Conservation (phyloP, 2,329 filamentous ascomycete species). For the Myriosclerotinia duriaeana region DNA sequence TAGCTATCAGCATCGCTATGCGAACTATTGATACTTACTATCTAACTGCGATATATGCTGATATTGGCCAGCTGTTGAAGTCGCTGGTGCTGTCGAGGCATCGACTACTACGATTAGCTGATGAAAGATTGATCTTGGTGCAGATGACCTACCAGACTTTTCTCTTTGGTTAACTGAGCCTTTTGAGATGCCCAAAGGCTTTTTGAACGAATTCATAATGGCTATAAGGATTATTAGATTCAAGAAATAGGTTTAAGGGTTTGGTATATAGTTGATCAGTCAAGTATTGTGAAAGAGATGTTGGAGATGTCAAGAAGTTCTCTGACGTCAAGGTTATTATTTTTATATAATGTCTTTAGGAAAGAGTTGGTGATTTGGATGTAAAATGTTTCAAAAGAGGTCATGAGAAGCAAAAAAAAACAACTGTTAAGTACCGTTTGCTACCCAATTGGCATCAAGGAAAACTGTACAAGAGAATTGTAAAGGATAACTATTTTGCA, state of each 20-base stretch:
- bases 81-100: background rate
- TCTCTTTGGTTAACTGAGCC: fast-evolving
- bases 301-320: background rate
- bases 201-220: background rate
- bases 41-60: no score
- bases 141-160: background rate
- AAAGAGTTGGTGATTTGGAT: background rate
- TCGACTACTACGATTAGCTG: background rate
- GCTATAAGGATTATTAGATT: no score
- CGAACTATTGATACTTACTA: background rate
- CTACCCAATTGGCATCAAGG: no score
- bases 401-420: background rate
- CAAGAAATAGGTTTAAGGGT: background rate
- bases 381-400: no score
- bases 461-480: background rate
- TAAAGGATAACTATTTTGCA: background rate
- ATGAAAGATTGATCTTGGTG: background rate
- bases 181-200: fast-evolving
- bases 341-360: background rate
- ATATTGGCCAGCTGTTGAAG: background rate
- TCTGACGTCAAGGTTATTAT: background rate
- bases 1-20: background rate
- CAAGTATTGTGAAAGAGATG: background rate
- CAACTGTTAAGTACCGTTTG: background rate
- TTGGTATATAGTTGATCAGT: background rate